A percentile compares a stretch with the other conserved stretches of the same genome.
Evolutionary conservation across 495 filamentous ascomycete species (phyloP).

Genomic region (Pyrenula aspistea): DNA sequence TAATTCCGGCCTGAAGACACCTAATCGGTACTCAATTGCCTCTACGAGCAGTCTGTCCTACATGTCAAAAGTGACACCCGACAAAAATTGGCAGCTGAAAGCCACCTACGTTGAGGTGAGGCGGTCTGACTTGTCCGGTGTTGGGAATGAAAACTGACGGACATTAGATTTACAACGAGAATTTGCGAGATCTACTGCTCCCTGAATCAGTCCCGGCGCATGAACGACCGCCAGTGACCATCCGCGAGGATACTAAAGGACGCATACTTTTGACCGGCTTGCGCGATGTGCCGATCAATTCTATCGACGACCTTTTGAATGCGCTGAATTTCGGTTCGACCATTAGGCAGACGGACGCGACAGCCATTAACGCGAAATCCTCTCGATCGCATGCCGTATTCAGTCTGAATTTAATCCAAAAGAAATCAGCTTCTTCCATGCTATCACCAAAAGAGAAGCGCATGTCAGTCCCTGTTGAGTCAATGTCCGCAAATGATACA

Average conservation of each 20-base stretch:
- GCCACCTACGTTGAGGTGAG: constrained; percentile 89
- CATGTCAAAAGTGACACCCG: constrained; percentile 35
- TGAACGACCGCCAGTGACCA: constrained; percentile 67
- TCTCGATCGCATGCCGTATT: constrained; percentile 99
- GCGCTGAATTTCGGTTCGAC: constrained; percentile 85
- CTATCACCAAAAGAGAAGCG: constrained; percentile 62
- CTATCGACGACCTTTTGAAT: constrained; percentile 78
- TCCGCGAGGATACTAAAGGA: constrained; percentile 90
- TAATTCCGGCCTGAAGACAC: constrained; percentile 67
- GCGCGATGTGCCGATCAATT: constrained; percentile 80
- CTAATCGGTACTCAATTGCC: constrained; percentile 65
- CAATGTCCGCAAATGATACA: constrained; percentile 54
- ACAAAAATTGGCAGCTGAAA: constrained; percentile 87
- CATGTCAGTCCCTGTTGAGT: constrained; percentile 79
- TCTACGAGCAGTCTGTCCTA: constrained; percentile 34
- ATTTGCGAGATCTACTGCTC: constrained; percentile 79
- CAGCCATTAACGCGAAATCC: constrained; percentile 94
- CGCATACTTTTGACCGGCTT: constrained; percentile 89
- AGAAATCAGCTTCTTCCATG: constrained; percentile 45
- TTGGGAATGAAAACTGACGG: constrained; percentile 2
- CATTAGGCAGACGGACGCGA: constrained; percentile 97
- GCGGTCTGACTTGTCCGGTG: neutral
- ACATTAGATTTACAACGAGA: constrained; percentile 85
- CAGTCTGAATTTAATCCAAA: constrained; percentile 85
- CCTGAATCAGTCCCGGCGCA: constrained; percentile 54